A percentile compares a stretch with the other conserved stretches of the same genome.
Conservation (phyloP, 116 monocot species). For the Phalaenopsis hybrid region DNA sequence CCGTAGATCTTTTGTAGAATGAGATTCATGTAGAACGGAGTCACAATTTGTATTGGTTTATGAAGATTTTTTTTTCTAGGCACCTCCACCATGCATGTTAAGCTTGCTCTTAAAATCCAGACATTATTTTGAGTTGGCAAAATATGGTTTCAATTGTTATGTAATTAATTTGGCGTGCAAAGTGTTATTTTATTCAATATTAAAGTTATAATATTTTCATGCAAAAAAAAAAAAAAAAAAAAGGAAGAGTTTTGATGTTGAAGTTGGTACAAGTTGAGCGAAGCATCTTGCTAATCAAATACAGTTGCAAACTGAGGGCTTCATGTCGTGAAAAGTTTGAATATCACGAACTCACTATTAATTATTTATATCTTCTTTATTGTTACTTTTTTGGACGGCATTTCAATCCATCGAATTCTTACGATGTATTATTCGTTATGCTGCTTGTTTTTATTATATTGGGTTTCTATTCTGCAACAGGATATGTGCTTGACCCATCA, state of each 20-base stretch:
- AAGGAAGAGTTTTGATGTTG: background rate
- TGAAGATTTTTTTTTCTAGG: too few relatives aligned
- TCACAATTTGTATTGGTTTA: background rate
- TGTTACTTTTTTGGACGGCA: background rate
- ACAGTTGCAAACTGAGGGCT: background rate
- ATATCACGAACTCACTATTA: background rate
- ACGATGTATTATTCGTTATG: background rate
- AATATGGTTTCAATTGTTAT: background rate
- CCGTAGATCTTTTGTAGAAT: background rate
- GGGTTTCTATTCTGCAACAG: conserved; percentile 17
- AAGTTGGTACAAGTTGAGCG: background rate
- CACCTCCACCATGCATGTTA: background rate
- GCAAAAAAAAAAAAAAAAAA: background rate
- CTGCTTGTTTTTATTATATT: conserved; percentile 1
- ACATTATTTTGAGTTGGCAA: background rate
- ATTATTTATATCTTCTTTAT: background rate
- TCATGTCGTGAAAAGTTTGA: background rate
- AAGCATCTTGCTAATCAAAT: background rate
- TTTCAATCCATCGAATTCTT: background rate
- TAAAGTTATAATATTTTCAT: background rate
- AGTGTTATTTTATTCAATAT: background rate
- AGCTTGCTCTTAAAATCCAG: background rate
- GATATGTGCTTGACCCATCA: conserved; percentile 38
- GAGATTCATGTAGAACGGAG: background rate
- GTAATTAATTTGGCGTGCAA: too few relatives aligned